Percentiles rank a stretch among this genome's conserved stretches.
phyloP scores from a whole-genome alignment of 148 eudicot species.

The Camellia granthamiana region DNA sequence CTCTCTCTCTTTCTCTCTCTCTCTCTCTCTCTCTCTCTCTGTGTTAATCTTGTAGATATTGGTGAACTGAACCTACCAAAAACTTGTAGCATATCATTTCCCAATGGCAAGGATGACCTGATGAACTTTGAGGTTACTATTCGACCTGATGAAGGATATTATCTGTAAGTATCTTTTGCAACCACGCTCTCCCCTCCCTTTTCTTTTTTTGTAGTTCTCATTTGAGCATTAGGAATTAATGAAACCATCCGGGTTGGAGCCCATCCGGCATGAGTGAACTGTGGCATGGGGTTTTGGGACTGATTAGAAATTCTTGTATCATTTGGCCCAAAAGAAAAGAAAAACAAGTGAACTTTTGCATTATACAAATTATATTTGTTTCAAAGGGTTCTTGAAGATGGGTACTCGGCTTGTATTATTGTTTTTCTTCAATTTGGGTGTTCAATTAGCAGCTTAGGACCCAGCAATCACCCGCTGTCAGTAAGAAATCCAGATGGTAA shows the following conservation, averaged over 20 bases:
- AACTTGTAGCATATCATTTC: constrained; percentile 62
- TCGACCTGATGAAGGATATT: constrained; percentile 85
- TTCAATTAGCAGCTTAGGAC: background rate
- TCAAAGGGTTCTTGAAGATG: background rate
- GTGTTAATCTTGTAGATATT: constrained; percentile 49
- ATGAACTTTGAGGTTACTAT: constrained; percentile 89
- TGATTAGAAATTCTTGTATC: background rate
- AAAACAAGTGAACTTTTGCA: background rate
- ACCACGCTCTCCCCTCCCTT: too few relatives aligned
- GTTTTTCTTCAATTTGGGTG: background rate
- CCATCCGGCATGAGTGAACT: background rate
- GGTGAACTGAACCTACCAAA: constrained; percentile 78
- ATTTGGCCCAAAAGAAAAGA: background rate
- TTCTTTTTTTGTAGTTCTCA: background rate
- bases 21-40: too few relatives aligned
- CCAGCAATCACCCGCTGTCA: background rate
- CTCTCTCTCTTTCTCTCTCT: too few relatives aligned
- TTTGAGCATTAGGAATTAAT: background rate
- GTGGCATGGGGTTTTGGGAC: background rate
- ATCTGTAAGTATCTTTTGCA: constrained; percentile 44
- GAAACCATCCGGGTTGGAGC: background rate
- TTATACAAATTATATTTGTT: background rate
- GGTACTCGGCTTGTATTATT: background rate
- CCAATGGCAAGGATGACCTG: constrained; percentile 80
- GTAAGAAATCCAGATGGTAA: constrained; percentile 3